Evolutionary conservation across 495 filamentous ascomycete species (phyloP).

Genomic region (Durotheca rogersii): DNA sequence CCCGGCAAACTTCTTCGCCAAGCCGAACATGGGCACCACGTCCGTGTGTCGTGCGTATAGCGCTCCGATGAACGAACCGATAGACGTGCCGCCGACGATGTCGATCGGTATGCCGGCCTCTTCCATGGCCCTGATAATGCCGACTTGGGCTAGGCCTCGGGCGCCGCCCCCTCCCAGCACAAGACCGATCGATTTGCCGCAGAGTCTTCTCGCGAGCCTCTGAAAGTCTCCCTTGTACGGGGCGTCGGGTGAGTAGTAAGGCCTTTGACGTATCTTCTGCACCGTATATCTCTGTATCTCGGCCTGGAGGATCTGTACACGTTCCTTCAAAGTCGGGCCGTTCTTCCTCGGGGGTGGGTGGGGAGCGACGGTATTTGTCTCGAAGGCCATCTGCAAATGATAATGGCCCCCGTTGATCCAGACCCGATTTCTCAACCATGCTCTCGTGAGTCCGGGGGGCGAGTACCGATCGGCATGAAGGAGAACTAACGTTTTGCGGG

Average conservation of each 20-base stretch:
- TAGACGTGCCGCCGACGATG: conserved; percentile 93
- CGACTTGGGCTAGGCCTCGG: conserved; percentile 85
- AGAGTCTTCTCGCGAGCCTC: conserved; percentile 83
- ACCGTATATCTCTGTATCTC: conserved; percentile 98
- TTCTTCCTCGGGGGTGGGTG: conserved; percentile 76
- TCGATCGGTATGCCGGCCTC: conserved; percentile 97
- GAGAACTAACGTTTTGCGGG: conserved; percentile 90
- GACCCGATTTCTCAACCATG: conserved; percentile 88
- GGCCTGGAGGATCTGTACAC: conserved; percentile 91
- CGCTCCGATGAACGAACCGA: conserved; percentile 95
- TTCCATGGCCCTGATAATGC: conserved; percentile 91
- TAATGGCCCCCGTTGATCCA: conserved; percentile 99
- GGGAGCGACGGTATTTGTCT: conserved; percentile 71
- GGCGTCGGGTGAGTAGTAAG: conserved; percentile 86
- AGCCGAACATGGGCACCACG: conserved; percentile 92
- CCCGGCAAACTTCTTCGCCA: conserved; percentile 94
- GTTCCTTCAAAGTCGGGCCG: conserved; percentile 82
- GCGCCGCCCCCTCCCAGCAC: conserved; percentile 94
- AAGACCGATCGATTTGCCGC: conserved; percentile 90
- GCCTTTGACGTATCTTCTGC: conserved; percentile 76
- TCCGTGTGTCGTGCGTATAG: conserved; percentile 96
- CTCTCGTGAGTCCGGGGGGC: conserved; percentile 74
- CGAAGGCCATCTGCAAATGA: conserved; percentile 94
- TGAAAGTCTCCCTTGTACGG: conserved; percentile 97
- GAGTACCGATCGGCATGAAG: conserved; percentile 91